These are phyloP conservation scores for Astrothelium macrocarpum DNA, from an alignment of 495 filamentous ascomycete genomes.

Conservation along the genomic window DNA sequence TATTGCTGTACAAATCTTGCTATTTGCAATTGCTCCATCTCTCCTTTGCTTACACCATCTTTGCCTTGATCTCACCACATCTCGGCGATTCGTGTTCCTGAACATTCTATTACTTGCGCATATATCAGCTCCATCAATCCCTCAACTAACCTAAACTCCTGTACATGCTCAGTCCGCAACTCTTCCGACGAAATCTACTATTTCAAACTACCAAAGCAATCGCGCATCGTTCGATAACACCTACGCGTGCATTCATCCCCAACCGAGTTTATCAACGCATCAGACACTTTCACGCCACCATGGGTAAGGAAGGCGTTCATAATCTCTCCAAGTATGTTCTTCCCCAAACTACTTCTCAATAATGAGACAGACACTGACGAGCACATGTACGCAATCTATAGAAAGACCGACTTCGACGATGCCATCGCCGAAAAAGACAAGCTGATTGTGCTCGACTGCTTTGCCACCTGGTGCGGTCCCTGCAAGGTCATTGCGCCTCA, in stretches of 20 bases:
- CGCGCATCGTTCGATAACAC: neutral
- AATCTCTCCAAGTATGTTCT: conserved; percentile 39
- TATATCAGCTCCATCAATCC: neutral
- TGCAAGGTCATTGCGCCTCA: conserved; percentile 82
- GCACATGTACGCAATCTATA: conserved; percentile 29
- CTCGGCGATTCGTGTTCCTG: neutral
- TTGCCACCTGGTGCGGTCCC: conserved; percentile 88
- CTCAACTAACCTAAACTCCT: neutral
- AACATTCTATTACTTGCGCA: neutral
- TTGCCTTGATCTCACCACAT: neutral
- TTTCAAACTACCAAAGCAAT: neutral
- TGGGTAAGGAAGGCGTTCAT: conserved; percentile 48
- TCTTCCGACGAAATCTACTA: neutral
- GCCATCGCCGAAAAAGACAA: conserved; percentile 41
- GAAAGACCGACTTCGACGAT: conserved; percentile 51
- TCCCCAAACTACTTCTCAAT: conserved; percentile 2
- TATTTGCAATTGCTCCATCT: neutral
- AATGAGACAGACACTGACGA: neutral
- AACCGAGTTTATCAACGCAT: conserved; percentile 20
- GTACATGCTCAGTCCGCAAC: neutral
- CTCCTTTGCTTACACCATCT: neutral
- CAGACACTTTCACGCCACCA: conserved; percentile 39
- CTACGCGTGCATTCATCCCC: conserved; percentile 10
- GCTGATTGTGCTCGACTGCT: conserved; percentile 74
- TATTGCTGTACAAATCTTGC: neutral